Evolutionary conservation across 306 rosid genomes (phyloP), one percentile per base, ranked within the genome.

Genomic region (Erythrophleum fordii): DNA sequence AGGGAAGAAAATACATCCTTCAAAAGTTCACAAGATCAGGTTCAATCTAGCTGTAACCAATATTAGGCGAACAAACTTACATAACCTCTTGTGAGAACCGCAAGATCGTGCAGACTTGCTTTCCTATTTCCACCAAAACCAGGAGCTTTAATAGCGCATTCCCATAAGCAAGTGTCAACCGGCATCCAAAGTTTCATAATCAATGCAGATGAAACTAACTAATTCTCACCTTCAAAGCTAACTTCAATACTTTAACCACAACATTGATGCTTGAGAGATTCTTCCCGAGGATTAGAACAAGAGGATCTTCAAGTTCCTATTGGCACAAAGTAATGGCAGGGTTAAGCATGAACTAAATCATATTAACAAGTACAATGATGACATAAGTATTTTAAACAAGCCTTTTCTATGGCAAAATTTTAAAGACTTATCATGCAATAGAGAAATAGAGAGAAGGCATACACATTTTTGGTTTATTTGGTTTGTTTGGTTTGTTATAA

Each of bases 91-190:
- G 99, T 95, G 60, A 95, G 95, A 75, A 87, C 92, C 42, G 96
- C 95, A 84, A 93, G 97, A 91, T 95, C 99, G 66, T 88, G 97
- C 49, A 95, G 87, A 77, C 66, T 76, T 5, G 97, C 35, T 81
- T 93, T 95, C 80, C 99, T 84, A 71, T 93, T 95, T 84, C 93
- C 99, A 52, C 97, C 97, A 81, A 95, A 95, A 78, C 94, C 97
- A 77, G 99, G 98, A 42, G 99, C 97, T 84, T 95, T 95, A 62
- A 93, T 90, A 48, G 99, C 97, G 51, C 99, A 95, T 58, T 93
- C 92, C 99, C 93, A 77, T 7, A 29, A 11, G 49, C 39, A 82
- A 31, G 35, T 56, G 69, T 81, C 75, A 77, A 67, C 49, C 61
- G 58, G 53, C 20, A 37, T 51, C 45, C 18, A 69, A 39, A 69